Evolutionary conservation across 495 filamentous ascomycete genomes (phyloP).

Genomic region (Oidiodendron maius): DNA sequence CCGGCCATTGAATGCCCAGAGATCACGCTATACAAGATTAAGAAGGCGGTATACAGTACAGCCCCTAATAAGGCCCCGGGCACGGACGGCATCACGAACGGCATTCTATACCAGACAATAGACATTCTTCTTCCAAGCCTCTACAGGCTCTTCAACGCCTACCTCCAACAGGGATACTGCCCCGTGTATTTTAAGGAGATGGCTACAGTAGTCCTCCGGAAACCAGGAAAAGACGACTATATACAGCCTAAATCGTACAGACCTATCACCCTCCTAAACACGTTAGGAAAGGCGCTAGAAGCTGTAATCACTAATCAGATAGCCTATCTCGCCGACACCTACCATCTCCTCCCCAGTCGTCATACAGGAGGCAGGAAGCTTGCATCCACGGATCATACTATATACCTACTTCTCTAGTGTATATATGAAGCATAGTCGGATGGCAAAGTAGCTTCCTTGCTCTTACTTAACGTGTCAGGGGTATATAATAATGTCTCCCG

Average conservation of each 20-base stretch:
- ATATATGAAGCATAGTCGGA: constrained; percentile 17
- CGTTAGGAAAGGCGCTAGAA: too few species aligned
- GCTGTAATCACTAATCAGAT: constrained; percentile 18
- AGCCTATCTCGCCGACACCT: constrained; percentile 8
- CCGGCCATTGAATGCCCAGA: constrained; percentile 14
- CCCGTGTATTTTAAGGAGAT: constrained; percentile 23
- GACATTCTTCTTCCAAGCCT: constrained; percentile 16
- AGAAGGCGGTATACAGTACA: constrained; percentile 12
- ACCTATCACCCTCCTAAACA: constrained; percentile 29
- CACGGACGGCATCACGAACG: too few species aligned
- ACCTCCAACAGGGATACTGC: constrained; percentile 22
- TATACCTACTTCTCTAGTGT: constrained; percentile 10
- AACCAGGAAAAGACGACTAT: constrained; percentile 26
- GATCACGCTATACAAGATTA: constrained; percentile 18
- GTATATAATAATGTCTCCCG: constrained; percentile 21
- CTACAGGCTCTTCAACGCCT: constrained; percentile 23
- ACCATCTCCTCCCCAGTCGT: constrained; percentile 4
- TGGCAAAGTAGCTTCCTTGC: constrained; percentile 3
- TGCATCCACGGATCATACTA: constrained; percentile 19
- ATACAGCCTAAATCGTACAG: constrained; percentile 26
- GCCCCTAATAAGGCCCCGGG: constrained; percentile 26
- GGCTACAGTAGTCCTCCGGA: constrained; percentile 28
- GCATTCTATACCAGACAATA: constrained; percentile 19
- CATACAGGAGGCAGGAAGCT: constrained; percentile 23
- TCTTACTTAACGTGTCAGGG: constrained; percentile 23